Conservation (phyloP, 192 early-diverging fungal genomes). For the Phlyctochytrium planicorne region DNA sequence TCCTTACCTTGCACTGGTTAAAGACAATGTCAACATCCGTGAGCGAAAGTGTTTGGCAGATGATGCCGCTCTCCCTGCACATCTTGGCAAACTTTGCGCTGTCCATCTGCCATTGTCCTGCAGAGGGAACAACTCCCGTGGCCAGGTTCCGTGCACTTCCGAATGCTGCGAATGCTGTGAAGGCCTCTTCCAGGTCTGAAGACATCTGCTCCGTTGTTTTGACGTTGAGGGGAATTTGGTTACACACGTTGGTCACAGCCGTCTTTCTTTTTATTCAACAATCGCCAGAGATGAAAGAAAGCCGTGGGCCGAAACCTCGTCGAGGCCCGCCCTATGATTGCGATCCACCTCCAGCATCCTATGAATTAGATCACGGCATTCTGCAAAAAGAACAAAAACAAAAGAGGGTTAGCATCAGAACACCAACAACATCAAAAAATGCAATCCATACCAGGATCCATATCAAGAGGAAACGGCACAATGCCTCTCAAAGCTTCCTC, state of each 20-base stretch:
- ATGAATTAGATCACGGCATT: slow-evolving; percentile 58
- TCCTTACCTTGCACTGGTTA: slow-evolving; percentile 37
- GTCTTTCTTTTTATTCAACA: too few relatives aligned
- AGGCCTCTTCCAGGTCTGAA: too few relatives aligned
- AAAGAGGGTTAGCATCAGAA: slow-evolving; percentile 49
- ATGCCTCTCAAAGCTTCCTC: slow-evolving; percentile 7
- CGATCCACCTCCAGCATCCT: slow-evolving; percentile 75
- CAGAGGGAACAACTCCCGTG: too few relatives aligned
- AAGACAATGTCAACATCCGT: slow-evolving; percentile 59
- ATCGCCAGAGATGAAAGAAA: too few relatives aligned
- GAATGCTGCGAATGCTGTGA: too few relatives aligned
- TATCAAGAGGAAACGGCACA: neutral
- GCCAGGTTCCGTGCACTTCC: too few relatives aligned
- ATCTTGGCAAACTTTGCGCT: slow-evolving; percentile 51
- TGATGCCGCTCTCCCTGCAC: slow-evolving; percentile 42
- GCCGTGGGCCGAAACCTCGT: slow-evolving; percentile 53
- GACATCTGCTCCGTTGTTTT: too few relatives aligned
- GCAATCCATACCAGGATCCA: slow-evolving; percentile 19
- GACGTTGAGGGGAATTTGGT: too few relatives aligned
- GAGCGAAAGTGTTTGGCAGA: slow-evolving; percentile 39
- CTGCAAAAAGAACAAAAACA: slow-evolving; percentile 46
- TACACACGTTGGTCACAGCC: too few relatives aligned
- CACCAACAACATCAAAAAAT: neutral
- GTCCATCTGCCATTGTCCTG: too few relatives aligned
- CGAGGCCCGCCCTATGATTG: slow-evolving; percentile 62